phyloP scores from a whole-genome alignment of 2,329 filamentous ascomycete genomes.

The Ascochyta koolunga region DNA sequence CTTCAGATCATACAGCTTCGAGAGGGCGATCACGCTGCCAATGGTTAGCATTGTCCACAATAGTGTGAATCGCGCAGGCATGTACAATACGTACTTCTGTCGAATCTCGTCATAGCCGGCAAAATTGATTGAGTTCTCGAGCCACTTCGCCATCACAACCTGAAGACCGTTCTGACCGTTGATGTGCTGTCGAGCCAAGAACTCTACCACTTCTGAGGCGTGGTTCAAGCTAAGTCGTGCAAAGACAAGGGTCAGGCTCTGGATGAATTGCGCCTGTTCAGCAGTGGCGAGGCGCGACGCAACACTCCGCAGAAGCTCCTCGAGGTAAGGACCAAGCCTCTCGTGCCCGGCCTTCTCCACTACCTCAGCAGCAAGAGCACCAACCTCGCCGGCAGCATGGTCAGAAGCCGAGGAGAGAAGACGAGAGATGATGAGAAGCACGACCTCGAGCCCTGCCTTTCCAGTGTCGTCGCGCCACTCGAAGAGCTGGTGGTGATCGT shows the following conservation, averaged over 20 bases:
- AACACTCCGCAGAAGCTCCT: conserved; percentile 86
- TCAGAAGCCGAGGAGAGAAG: conserved; percentile 83
- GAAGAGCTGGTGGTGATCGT: conserved; percentile 89
- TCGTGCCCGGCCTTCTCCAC: conserved; percentile 95
- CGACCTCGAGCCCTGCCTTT: conserved; percentile 84
- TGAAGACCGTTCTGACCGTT: conserved; percentile 81
- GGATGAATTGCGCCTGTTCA: conserved; percentile 86
- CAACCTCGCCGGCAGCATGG: conserved; percentile 93
- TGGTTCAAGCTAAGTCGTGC: conserved; percentile 85
- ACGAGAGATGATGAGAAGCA: conserved; percentile 89
- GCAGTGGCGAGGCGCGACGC: conserved; percentile 83
- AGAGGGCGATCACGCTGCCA: conserved; percentile 82
- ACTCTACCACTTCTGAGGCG: conserved; percentile 87
- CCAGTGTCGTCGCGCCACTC: conserved; percentile 79
- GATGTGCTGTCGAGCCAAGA: conserved; percentile 84
- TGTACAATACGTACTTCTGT: conserved; percentile 74
- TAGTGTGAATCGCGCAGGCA: not conserved
- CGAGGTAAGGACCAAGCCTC: conserved; percentile 85
- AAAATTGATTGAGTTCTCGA: conserved; percentile 96
- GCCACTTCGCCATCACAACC: conserved; percentile 91
- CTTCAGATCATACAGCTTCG: conserved; percentile 86
- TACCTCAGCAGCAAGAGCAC: conserved; percentile 88
- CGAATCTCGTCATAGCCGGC: conserved; percentile 98
- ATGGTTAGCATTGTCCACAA: conserved; percentile 19
- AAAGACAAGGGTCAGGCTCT: conserved; percentile 94